Evolutionary conservation across 768 basidiomycete genomes (phyloP), one percentile per base, ranked within the genome.

Genomic region (Panus rudis): DNA sequence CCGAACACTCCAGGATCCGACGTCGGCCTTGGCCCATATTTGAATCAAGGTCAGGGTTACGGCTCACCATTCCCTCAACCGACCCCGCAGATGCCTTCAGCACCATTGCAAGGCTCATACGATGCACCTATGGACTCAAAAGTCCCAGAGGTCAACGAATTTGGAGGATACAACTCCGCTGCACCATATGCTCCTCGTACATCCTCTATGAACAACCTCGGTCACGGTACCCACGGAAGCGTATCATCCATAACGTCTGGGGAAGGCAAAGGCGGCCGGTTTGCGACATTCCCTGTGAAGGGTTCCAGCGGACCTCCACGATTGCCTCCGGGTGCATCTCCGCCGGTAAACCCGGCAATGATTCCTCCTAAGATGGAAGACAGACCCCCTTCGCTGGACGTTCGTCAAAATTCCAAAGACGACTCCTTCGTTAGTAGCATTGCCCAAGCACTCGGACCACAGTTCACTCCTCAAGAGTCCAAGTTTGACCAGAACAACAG

Each of bases 281-380:
- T 84, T 52, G 78, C 79, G 20, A 87, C 85, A 1, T 76, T 85
- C 62, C 84, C 82, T 1, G 70, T 73, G 14, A 71, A 75, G 46
- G 58, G 61, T 6, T 43, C 52, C 58, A 53, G 59, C 2, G 54
- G 53, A 13, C 56, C 49, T 20, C 49, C 58, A 4, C 42, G 37
- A 17, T 39, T 12, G 5, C 46, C 25, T 20, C 31, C 10, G 25
- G 22, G 40, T 35, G 47, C 38, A 21, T 43, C 43, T 10, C 44
- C 53, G 26, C 43, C 45, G 22, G 42, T 40, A 42, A 39, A 46
- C 5, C 11, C 35, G 3, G 21, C 10, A 8, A 20, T 7, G 7
- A 7, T 7, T 6, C 50, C 50, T 8, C 56, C 54, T 19, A 46
- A 34, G 4, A 42, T 50, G 17, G 63, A 63, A 24, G 69, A 67